These are phyloP conservation scores for Hypsizygus marmoreus DNA, from an alignment of 768 basidiomycete species.

Conservation along the genomic window DNA sequence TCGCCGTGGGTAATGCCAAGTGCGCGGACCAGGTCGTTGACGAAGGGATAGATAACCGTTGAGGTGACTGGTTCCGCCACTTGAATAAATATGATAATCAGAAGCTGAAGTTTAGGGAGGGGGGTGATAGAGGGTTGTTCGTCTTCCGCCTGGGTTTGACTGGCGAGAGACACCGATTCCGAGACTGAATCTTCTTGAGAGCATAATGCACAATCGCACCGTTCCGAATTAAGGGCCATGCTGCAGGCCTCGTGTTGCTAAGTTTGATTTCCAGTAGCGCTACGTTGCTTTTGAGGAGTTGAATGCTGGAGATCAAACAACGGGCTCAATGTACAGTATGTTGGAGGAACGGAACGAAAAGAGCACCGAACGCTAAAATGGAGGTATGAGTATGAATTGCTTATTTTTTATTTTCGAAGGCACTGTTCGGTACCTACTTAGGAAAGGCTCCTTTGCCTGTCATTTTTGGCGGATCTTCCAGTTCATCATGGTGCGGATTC, in stretches of 20 bases:
- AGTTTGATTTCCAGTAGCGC: too few species aligned
- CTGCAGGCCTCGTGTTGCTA: not conserved
- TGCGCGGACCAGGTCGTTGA: conserved; percentile 36
- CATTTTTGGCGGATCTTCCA: too few species aligned
- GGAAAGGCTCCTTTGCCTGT: too few species aligned
- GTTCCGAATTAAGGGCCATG: not conserved
- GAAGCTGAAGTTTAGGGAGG: conserved; percentile 32
- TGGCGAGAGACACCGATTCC: not conserved
- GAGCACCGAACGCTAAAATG: not conserved
- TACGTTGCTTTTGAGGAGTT: not conserved
- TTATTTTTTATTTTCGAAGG: not conserved
- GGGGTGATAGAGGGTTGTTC: conserved; percentile 18
- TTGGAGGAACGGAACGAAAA: not conserved
- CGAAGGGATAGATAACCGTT: conserved; percentile 42
- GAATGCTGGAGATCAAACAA: too few species aligned
- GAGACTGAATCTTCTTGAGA: not conserved
- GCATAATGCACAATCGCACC: conserved; percentile 1
- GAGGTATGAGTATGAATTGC: not conserved
- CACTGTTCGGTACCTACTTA: too few species aligned
- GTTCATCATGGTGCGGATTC: too few species aligned
- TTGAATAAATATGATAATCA: conserved; percentile 32
- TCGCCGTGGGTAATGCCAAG: conserved; percentile 39
- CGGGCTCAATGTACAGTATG: too few species aligned
- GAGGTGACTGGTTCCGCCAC: conserved; percentile 37
- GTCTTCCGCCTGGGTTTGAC: conserved; percentile 2